Base-by-base conservation (phyloP, 2,329 filamentous ascomycete genomes). In the Cercospora zeae-maydis region DNA sequence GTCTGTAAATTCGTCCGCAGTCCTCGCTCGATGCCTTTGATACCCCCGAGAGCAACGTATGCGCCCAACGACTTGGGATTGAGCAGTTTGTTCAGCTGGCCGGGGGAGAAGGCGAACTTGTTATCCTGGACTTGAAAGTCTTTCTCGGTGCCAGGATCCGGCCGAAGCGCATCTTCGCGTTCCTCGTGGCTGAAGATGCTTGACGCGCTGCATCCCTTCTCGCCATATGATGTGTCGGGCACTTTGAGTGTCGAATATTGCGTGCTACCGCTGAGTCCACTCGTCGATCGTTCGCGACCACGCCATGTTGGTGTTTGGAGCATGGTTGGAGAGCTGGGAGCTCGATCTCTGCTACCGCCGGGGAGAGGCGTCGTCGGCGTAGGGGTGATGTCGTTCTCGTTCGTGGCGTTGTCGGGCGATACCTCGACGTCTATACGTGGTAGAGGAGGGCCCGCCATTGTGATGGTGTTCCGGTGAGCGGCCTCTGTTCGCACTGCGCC, bases 81-180 rank as follows among this genome's bases (percentile, higher is more conserved):
- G 57, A 92, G 81, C 5, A 93, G 78, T 77, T 93, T 93, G 67
- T 87, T 88, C 64, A 97, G 81, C 72, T 95, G 88, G 10, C 93
- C 92, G 8, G 88, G 87, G 1, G 87, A 86, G 74, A 91, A 96
- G 14, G 91, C 92, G 72, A 96, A 96, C 0, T 88, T 88, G 75
- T 95, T 96, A 74, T 92, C 81, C 6, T 88, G 82, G 14, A 93
- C 83, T 53, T 85, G 70, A 69, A 96, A 96, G 67, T 93, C 90
- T 16, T 78, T 81, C 73, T 93, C 89, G 58, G 87, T 89, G 10
- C 88, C 88, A 1, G 86, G 88, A 72, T 96, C 91, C 0, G 92
- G 90, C 55, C 83, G 85, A 64, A 96, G 78, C 0, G 91, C 91
- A 65, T 88, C 84, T 52, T 84, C 78, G 11, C 63, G 49, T 24